Evolutionary conservation across 192 early-diverging fungal genomes (phyloP), one percentile per base, ranked within the genome.

Genomic region (Coemansia sp.): DNA sequence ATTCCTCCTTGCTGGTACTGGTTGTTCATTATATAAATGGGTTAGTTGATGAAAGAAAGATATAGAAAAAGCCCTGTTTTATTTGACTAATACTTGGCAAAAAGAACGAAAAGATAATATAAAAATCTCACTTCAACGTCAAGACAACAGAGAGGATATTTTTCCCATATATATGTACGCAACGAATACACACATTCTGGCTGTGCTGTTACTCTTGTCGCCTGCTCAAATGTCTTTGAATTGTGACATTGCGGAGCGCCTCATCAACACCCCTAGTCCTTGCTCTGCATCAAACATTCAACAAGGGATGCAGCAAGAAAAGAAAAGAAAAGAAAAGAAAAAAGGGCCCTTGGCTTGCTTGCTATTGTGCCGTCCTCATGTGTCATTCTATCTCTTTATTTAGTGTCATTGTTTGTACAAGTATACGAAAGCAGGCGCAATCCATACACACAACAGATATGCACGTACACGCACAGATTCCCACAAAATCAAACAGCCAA

Each of bases 321-420:
- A 64, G 14, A 64, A 51, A 7, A 51, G 5, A 39, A 7, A 61
- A 64, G 20, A 45, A n/a, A 28, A 0, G 22, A 28, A 28, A 28
- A 28, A 28, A 28, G 22, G 22, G 22, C 22, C 22, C 22, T 28
- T 28, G 22, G 22, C 22, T 28, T 12, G 9, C 56, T 17, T 57
- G n/a, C 56, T 17, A 57, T 57, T 57, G 56, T 57, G 8, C 3
- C 35, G 56, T 22, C 45, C 45, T 48, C 45, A 48, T 48, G 45
- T 48, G 45, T 48, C 45, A 48, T 41, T 0, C 39, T 11, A 41
- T 1, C 39, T 11, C 39, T 41, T 41, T 41, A 15, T 15, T 15
- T 4, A 8, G 3, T 3, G 45, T 0, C 14, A 48, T 48, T 48
- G 45, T 48, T 39, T n/a, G n/a, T 37, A 62, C 60, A 62, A 33